phyloP scores from a whole-genome alignment of 306 rosid genomes.

The Prunus campanulata region DNA sequence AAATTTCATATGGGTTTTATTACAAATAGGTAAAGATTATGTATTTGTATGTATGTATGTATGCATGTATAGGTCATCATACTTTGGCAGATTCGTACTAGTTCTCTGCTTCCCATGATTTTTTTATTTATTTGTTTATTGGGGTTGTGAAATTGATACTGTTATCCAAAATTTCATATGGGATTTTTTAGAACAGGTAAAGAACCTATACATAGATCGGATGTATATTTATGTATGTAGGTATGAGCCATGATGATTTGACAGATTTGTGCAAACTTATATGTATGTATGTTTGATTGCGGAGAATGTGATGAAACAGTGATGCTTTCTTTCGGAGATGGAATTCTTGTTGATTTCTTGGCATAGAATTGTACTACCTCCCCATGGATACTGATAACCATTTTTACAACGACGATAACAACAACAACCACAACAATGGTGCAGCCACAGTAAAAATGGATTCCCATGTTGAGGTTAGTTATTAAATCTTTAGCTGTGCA shows the following conservation, averaged over 20 bases:
- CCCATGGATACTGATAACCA: slow-evolving; percentile 28
- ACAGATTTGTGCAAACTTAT: no score
- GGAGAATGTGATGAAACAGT: slow-evolving; percentile 22
- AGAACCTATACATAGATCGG: neutral
- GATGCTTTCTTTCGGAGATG: slow-evolving; percentile 32
- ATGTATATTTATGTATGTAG: neutral
- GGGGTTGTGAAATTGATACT: neutral
- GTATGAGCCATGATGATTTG: neutral
- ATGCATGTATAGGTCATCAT: neutral
- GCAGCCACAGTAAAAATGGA: slow-evolving; percentile 23
- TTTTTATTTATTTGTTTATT: neutral
- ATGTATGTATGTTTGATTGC: slow-evolving; percentile 6
- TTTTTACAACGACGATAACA: neutral
- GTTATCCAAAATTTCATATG: neutral
- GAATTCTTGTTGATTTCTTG: slow-evolving; percentile 29
- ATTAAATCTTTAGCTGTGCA: neutral
- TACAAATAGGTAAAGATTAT: neutral
- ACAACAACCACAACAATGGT: slow-evolving; percentile 9
- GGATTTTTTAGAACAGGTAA: neutral
- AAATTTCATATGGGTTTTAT: neutral
- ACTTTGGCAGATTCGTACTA: neutral
- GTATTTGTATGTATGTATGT: neutral
- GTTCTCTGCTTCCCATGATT: neutral
- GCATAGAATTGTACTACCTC: slow-evolving; percentile 14
- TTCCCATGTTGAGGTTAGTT: slow-evolving; percentile 34